Evolutionary conservation across 352 stramenopile genomes (phyloP).

Genomic region (Globisporangium recalcitrans): DNA sequence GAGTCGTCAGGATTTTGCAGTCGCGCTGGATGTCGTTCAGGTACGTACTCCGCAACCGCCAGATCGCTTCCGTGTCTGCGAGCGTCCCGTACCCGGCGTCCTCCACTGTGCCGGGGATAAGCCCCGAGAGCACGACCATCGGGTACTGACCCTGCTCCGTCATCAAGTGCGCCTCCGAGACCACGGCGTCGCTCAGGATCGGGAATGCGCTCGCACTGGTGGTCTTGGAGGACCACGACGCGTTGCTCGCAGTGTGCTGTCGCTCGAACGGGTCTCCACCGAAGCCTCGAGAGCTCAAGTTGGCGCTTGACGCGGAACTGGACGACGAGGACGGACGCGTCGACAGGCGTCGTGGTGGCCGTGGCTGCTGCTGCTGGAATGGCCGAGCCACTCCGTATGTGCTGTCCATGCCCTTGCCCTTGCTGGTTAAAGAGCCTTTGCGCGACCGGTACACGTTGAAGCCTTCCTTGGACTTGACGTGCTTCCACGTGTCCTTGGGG

Average conservation of each 20-base stretch:
- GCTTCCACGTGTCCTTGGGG: slow-evolving; percentile 17
- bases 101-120: background rate
- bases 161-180: background rate
- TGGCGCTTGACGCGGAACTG: background rate
- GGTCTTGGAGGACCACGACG: background rate
- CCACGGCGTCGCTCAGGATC: slow-evolving; percentile 1
- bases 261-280: background rate
- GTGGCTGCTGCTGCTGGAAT: background rate
- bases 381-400: background rate
- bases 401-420: background rate
- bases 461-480: background rate
- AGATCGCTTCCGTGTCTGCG: slow-evolving; percentile 19
- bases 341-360: background rate
- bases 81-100: slow-evolving; percentile 23
- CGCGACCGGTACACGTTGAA: slow-evolving; percentile 7
- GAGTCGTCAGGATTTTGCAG: slow-evolving; percentile 23
- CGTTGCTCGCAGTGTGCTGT: background rate
- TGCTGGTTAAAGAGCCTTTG: background rate
- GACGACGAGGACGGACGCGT: background rate
- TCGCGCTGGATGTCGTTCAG: slow-evolving; percentile 28
- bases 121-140: background rate
- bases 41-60: slow-evolving; percentile 22
- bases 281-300: background rate
- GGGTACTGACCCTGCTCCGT: background rate
- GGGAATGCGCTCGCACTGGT: background rate